These are phyloP conservation scores for Coemansia biformis DNA, from an alignment of 192 early-diverging fungal species.

Conservation along the genomic window DNA sequence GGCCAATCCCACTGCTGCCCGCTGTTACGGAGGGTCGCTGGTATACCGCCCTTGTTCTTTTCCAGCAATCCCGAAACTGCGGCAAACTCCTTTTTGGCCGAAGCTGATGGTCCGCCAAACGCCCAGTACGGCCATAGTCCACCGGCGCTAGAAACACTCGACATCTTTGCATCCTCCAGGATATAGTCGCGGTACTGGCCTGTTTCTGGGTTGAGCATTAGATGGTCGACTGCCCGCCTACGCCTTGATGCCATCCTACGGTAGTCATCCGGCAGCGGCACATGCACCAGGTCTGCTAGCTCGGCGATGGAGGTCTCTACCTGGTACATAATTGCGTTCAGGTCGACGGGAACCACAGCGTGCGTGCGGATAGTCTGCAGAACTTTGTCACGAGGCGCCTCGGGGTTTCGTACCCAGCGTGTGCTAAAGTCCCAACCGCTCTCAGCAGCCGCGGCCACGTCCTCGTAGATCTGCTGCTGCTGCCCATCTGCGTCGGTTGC, in stretches of 20 bases:
- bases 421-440: slow-evolving; percentile 69
- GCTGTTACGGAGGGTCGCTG: slow-evolving; percentile 54
- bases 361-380: slow-evolving; percentile 55
- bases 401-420: slow-evolving; percentile 52
- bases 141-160: slow-evolving; percentile 44
- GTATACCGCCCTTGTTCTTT: slow-evolving; percentile 57
- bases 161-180: too few species aligned
- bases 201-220: slow-evolving; percentile 52
- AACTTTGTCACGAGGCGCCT: slow-evolving; percentile 21
- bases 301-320: slow-evolving; percentile 19
- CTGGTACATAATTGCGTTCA: slow-evolving; percentile 65
- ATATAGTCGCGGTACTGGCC: slow-evolving; percentile 57
- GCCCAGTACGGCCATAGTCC: slow-evolving; percentile 63
- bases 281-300: not conserved
- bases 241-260: slow-evolving; percentile 28
- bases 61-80: slow-evolving; percentile 22
- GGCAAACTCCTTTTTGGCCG: slow-evolving; percentile 40
- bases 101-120: slow-evolving; percentile 8
- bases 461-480: slow-evolving; percentile 51
- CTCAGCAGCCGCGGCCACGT: slow-evolving; percentile 66
- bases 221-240: slow-evolving; percentile 44
- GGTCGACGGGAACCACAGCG: slow-evolving; percentile 60
- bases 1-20: slow-evolving; percentile 74
- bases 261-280: slow-evolving; percentile 3
- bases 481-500: slow-evolving; percentile 6